Conservation (phyloP, 116 monocot species). For the Phalaenopsis hybrid region DNA sequence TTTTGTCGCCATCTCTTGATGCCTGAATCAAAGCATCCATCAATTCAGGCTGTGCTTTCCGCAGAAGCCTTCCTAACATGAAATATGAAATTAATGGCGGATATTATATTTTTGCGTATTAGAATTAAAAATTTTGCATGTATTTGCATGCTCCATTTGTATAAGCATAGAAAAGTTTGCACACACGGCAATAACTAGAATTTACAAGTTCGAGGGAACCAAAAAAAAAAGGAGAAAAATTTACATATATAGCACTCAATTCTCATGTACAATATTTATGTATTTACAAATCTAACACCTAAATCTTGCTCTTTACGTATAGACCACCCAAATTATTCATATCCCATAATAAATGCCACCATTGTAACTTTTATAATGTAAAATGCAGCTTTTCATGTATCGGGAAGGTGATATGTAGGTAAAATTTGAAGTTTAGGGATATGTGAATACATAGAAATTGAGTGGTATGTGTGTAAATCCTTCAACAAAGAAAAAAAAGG, state of each 20-base stretch:
- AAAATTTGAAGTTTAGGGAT: no score
- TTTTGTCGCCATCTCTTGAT: conserved; percentile 69
- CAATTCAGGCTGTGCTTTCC: conserved; percentile 70
- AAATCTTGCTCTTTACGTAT: no score
- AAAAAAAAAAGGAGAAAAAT: background rate
- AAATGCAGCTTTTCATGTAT: no score
- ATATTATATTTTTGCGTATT: background rate
- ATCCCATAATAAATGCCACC: no score
- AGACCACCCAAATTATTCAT: background rate
- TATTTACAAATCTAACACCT: no score
- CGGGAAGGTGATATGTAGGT: no score
- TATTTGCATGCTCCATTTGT: background rate
- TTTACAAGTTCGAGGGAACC: background rate
- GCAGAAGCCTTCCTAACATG: conserved; percentile 66
- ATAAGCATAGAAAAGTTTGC: background rate
- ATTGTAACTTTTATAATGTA: no score
- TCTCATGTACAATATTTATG: no score
- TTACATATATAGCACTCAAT: no score
- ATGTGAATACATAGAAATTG: no score
- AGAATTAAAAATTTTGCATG: background rate
- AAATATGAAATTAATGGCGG: background rate
- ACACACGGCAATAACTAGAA: no score
- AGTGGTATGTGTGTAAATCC: no score
- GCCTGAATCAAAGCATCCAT: conserved; percentile 83
- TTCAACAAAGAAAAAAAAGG: background rate